Evolutionary conservation across 2,329 filamentous ascomycete species (phyloP).

Genomic region (Nemania abortiva): DNA sequence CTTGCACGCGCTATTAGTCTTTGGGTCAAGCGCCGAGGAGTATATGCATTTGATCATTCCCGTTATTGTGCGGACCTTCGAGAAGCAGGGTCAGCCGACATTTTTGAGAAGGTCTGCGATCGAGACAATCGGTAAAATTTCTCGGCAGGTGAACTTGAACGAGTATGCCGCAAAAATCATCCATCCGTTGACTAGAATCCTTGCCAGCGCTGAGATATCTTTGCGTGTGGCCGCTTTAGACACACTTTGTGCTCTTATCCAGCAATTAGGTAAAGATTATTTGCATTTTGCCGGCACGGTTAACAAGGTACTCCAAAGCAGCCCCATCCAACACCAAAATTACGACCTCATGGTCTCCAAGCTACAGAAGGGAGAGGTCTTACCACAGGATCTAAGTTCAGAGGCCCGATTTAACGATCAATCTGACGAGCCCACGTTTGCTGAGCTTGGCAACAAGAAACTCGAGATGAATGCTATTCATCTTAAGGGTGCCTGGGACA

Average conservation of each 20-base stretch:
- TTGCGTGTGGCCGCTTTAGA: conserved; percentile 88
- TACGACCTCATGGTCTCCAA: conserved; percentile 94
- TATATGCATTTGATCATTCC: conserved; percentile 99
- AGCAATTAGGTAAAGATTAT: conserved; percentile 95
- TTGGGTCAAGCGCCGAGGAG: conserved; percentile 94
- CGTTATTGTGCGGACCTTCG: conserved; percentile 93
- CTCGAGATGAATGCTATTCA: conserved; percentile 98
- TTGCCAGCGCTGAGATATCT: conserved; percentile 77
- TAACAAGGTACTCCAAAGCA: conserved; percentile 83
- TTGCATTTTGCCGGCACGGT: conserved; percentile 93
- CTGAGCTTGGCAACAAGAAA: conserved; percentile 91
- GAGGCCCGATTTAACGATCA: conserved; percentile 83
- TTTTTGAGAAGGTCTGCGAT: conserved; percentile 89
- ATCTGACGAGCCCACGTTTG: conserved; percentile 82
- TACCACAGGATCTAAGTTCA: conserved; percentile 94
- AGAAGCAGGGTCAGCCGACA: conserved; percentile 83
- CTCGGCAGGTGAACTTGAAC: conserved; percentile 95
- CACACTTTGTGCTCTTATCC: conserved; percentile 93
- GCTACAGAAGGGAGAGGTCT: conserved; percentile 89
- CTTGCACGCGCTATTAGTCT: conserved; percentile 93
- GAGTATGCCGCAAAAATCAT: conserved; percentile 98
- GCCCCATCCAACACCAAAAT: conserved; percentile 88
- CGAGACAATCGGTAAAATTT: conserved; percentile 93
- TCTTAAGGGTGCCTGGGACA: conserved; percentile 96
- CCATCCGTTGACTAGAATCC: conserved; percentile 87